Percentiles rank a stretch among this genome's conserved stretches.
These are phyloP conservation scores for Camelina laxa DNA, from an alignment of 345 rosid genomes.

Conservation along the genomic window DNA sequence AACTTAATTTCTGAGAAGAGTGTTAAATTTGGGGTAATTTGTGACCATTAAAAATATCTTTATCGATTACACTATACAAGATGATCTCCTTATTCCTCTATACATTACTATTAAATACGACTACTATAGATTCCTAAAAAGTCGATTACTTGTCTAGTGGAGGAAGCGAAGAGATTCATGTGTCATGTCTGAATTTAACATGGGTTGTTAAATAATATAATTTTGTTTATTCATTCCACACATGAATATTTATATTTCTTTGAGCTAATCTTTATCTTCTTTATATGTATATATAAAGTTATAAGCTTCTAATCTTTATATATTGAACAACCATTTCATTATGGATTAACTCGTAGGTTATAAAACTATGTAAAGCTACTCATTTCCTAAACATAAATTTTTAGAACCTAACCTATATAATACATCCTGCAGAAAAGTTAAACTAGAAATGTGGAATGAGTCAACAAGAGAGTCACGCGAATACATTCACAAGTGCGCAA, in stretches of 20 bases:
- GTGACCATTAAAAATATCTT: background rate
- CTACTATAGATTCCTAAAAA: conserved; percentile 15
- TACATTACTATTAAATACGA: background rate
- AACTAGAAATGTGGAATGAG: conserved; percentile 11
- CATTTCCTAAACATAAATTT: background rate
- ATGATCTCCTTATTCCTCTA: background rate
- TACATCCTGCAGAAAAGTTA: background rate
- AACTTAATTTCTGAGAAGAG: too few relatives aligned
- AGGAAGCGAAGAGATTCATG: conserved; percentile 39
- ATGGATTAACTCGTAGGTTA: background rate
- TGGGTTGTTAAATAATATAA: conserved; percentile 9
- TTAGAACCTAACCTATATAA: background rate
- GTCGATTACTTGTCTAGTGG: conserved; percentile 28
- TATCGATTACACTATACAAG: background rate
- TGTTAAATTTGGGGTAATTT: background rate
- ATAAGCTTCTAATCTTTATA: background rate
- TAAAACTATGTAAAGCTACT: background rate
- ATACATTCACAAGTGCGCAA: conserved; percentile 32
- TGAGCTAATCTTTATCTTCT: background rate
- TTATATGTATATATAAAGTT: too few relatives aligned
- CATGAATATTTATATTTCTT: background rate
- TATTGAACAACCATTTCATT: background rate
- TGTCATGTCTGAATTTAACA: conserved; percentile 24
- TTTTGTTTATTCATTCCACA: background rate
- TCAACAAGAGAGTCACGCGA: conserved; percentile 26